phyloP scores from a whole-genome alignment of 148 eudicot species.

The Camellia sinensis region DNA sequence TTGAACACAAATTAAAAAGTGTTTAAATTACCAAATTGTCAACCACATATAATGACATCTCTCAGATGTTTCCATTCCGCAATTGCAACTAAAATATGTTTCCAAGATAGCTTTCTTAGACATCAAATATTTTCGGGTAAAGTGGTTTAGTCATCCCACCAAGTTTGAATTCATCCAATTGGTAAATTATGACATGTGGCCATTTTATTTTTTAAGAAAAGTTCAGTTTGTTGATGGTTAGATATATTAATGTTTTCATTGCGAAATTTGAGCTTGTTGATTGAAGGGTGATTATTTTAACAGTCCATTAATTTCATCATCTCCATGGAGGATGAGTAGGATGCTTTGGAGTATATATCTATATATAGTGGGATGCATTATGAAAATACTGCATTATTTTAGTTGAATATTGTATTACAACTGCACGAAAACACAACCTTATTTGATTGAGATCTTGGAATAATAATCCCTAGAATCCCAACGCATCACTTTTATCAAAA shows the following conservation, averaged over 20 bases:
- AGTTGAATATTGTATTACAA: constrained; percentile 4
- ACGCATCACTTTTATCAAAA: not conserved
- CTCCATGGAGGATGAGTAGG: not conserved
- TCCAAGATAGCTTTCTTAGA: not conserved
- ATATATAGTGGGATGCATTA: constrained; percentile 10
- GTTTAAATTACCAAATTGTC: not conserved
- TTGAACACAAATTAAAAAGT: too few species aligned
- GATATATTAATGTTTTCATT: not conserved
- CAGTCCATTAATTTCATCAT: not conserved
- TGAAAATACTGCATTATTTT: not conserved
- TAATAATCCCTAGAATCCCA: constrained; percentile 5
- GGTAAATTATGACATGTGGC: not conserved
- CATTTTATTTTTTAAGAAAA: not conserved
- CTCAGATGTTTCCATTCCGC: not conserved
- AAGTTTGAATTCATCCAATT: constrained; percentile 1
- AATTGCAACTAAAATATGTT: not conserved
- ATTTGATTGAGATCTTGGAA: constrained; percentile 13
- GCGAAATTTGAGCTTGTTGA: not conserved
- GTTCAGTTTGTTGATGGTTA: not conserved
- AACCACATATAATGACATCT: not conserved
- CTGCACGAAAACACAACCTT: constrained; percentile 17
- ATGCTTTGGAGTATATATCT: not conserved
- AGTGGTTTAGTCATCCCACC: not conserved
- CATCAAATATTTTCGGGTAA: not conserved
- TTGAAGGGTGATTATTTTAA: not conserved